These are phyloP conservation scores for Lasiosphaeris hirsuta DNA, from an alignment of 495 filamentous ascomycete genomes.

Conservation along the genomic window DNA sequence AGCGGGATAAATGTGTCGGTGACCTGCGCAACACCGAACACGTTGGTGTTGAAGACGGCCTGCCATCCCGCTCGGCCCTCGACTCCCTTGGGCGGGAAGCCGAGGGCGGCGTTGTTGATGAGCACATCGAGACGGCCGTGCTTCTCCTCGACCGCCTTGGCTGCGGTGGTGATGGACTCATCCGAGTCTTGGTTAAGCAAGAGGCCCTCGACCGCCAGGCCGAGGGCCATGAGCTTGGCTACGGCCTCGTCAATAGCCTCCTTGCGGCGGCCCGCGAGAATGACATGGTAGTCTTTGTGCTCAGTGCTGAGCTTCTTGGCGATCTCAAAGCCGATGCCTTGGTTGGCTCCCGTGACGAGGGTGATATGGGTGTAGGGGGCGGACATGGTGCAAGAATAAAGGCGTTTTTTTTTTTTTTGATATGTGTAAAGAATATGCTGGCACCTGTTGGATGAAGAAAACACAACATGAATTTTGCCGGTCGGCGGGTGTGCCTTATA, in stretches of 20 bases:
- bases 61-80: constrained; percentile 10
- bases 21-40: constrained; percentile 34
- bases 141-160: constrained; percentile 28
- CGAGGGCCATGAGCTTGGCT: constrained; percentile 10
- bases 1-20: constrained; percentile 47
- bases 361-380: constrained; percentile 27
- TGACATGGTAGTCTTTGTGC: constrained; percentile 36
- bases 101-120: constrained; percentile 49
- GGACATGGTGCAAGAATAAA: constrained; percentile 11
- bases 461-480: too few relatives aligned
- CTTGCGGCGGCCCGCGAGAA: constrained; percentile 31
- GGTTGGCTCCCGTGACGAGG: constrained; percentile 49
- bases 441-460: not conserved
- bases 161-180: constrained; percentile 46
- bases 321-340: constrained; percentile 45
- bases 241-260: constrained; percentile 23
- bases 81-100: not conserved
- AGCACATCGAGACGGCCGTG: constrained; percentile 50
- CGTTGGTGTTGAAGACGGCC: constrained; percentile 40
- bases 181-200: constrained; percentile 50
- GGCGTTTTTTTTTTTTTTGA: not conserved
- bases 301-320: constrained; percentile 37
- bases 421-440: not conserved
- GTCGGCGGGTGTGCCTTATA: too few relatives aligned
- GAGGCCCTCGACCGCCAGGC: constrained; percentile 15